These are phyloP conservation scores for Zoysia pacifica DNA, from an alignment of 176 grass and related monocot genomes.

Conservation along the genomic window DNA sequence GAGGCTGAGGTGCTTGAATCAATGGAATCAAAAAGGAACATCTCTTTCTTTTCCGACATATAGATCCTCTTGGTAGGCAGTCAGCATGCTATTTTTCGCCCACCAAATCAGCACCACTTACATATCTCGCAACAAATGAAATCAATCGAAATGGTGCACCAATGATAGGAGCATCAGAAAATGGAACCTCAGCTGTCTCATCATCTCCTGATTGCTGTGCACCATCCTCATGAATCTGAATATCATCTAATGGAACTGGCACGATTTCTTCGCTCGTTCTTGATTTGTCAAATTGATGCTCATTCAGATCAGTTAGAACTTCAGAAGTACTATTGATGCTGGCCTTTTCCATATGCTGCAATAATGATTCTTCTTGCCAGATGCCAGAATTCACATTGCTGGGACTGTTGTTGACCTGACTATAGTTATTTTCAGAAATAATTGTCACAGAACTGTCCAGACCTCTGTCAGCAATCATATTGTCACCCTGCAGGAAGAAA, in stretches of 20 bases:
- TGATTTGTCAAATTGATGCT: slow-evolving; percentile 44
- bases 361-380: slow-evolving; percentile 34
- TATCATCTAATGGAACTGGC: slow-evolving; percentile 67
- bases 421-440: slow-evolving; percentile 37
- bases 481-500: slow-evolving; percentile 51
- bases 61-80: slow-evolving; percentile 28
- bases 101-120: slow-evolving; percentile 87
- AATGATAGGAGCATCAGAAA: slow-evolving; percentile 81
- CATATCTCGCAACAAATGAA: slow-evolving; percentile 90
- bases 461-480: slow-evolving; percentile 36
- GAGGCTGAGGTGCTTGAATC: slow-evolving; percentile 7
- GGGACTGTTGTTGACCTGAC: slow-evolving; percentile 28
- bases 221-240: slow-evolving; percentile 66
- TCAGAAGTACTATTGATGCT: slow-evolving; percentile 14
- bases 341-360: slow-evolving; percentile 19
- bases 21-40: background rate
- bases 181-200: slow-evolving; percentile 51
- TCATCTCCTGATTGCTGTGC: slow-evolving; percentile 6
- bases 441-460: slow-evolving; percentile 23
- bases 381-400: slow-evolving; percentile 42
- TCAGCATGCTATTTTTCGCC: slow-evolving; percentile 40
- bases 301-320: slow-evolving; percentile 39
- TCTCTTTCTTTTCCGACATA: slow-evolving; percentile 27
- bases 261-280: slow-evolving; percentile 59
- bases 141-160: slow-evolving; percentile 89